Evolutionary conservation across 495 filamentous ascomycete genomes (phyloP).

Genomic region (Aspergillus cavernicola): DNA sequence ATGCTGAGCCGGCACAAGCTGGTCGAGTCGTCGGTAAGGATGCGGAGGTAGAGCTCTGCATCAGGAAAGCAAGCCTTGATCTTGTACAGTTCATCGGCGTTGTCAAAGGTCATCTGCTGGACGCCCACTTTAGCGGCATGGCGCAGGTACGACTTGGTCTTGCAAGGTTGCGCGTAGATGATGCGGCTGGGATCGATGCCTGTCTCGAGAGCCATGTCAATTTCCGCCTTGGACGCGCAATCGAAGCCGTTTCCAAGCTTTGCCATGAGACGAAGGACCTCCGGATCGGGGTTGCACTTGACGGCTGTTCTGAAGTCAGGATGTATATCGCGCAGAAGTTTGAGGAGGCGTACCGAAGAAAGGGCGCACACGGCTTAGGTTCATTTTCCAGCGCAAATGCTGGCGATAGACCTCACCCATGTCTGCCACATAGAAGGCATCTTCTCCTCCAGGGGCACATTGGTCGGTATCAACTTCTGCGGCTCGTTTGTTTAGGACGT

Average conservation of each 20-base stretch:
- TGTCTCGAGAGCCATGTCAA: conserved; percentile 80
- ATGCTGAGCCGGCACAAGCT: conserved; percentile 90
- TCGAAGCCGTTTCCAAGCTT: conserved; percentile 92
- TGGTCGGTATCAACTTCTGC: conserved; percentile 75
- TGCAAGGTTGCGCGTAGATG: conserved; percentile 99
- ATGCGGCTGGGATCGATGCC: conserved; percentile 88
- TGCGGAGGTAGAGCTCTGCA: conserved; percentile 88
- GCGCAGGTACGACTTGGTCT: conserved; percentile 95
- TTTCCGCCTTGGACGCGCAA: conserved; percentile 95
- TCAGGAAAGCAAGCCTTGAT: conserved; percentile 85
- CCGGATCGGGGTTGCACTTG: conserved; percentile 95
- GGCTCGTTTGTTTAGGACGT: conserved; percentile 77
- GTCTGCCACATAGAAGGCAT: conserved; percentile 97
- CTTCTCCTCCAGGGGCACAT: conserved; percentile 88
- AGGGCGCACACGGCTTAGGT: conserved; percentile 86
- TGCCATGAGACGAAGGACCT: conserved; percentile 82
- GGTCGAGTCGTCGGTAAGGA: conserved; percentile 92
- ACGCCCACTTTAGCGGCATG: conserved; percentile 79
- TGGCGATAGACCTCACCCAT: conserved; percentile 98
- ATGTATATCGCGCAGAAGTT: neutral
- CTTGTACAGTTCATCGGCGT: conserved; percentile 96
- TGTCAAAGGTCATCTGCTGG: conserved; percentile 99
- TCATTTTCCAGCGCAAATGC: conserved; percentile 96
- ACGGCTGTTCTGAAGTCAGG: conserved; percentile 57
- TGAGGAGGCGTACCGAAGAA: conserved; percentile 74